Evolutionary conservation across 768 basidiomycete species (phyloP).

Genomic region (Termitomyces titanicus): DNA sequence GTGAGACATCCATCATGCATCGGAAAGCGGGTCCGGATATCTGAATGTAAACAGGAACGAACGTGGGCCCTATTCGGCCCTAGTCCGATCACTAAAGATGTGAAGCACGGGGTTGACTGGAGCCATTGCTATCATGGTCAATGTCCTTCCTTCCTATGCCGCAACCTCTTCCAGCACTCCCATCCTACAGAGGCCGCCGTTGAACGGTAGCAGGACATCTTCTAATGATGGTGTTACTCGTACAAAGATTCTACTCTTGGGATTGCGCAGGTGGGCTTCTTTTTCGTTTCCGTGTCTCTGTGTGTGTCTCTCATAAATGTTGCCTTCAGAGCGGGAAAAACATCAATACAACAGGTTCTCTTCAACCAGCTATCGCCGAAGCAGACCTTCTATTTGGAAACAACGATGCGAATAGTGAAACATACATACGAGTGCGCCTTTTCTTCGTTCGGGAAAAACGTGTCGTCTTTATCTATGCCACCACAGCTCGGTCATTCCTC

Average conservation of each 20-base stretch:
- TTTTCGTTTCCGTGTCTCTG: background rate
- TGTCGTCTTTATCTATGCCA: slow-evolving; percentile 5
- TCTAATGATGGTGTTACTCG: slow-evolving; percentile 30
- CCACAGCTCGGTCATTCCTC: slow-evolving; percentile 80
- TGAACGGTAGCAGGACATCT: slow-evolving; percentile 24
- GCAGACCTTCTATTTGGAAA: slow-evolving; percentile 87
- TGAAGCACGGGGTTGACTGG: slow-evolving; percentile 6
- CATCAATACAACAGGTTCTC: slow-evolving; percentile 87
- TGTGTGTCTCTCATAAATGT: slow-evolving; percentile 2
- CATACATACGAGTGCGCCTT: slow-evolving; percentile 73
- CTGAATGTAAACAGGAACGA: no score
- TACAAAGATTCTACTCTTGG: slow-evolving; percentile 71
- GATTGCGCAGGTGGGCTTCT: slow-evolving; percentile 54
- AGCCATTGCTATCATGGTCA: slow-evolving; percentile 16
- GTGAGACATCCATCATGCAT: no score
- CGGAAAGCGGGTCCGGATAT: no score
- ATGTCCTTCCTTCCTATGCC: slow-evolving; percentile 26
- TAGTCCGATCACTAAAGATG: background rate
- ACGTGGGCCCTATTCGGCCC: no score
- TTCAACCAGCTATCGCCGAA: slow-evolving; percentile 82
- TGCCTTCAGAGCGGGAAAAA: slow-evolving; percentile 76
- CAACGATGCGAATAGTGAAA: slow-evolving; percentile 74
- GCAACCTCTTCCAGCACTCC: slow-evolving; percentile 27
- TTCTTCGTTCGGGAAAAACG: slow-evolving; percentile 3
- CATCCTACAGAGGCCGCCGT: slow-evolving; percentile 18